Evolutionary conservation across 2,329 filamentous ascomycete species (phyloP).

Genomic region (Diplocarpon rosae): DNA sequence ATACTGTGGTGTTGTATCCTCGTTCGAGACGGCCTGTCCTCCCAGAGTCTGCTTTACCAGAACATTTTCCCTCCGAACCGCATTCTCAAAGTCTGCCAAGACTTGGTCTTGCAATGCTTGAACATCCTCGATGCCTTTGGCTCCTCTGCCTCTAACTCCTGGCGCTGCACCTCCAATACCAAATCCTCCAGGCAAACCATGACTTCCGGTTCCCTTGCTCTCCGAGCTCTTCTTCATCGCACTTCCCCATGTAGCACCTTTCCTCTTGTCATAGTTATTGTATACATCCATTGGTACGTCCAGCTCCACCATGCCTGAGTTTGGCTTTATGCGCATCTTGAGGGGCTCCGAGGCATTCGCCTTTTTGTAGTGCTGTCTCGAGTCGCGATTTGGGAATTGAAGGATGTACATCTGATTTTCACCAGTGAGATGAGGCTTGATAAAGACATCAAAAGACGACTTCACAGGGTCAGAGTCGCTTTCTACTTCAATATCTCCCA

Average conservation of each 20-base stretch:
- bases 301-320: constrained; percentile 76
- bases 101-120: constrained; percentile 32
- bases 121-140: constrained; percentile 34
- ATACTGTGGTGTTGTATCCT: constrained; percentile 53
- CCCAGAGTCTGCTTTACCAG: constrained; percentile 75
- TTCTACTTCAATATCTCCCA: constrained; percentile 10
- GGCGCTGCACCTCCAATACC: constrained; percentile 41
- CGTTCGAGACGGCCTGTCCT: constrained; percentile 61
- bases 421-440: constrained; percentile 59
- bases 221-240: constrained; percentile 48
- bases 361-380: constrained; percentile 46
- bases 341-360: constrained; percentile 45
- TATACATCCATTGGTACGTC: constrained; percentile 70
- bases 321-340: constrained; percentile 71
- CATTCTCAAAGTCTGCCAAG: constrained; percentile 50
- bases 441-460: constrained; percentile 71
- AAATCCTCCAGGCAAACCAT: constrained; percentile 64
- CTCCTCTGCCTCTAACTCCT: constrained; percentile 28
- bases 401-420: constrained; percentile 66
- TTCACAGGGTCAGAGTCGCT: constrained; percentile 55
- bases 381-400: constrained; percentile 74
- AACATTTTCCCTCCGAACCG: constrained; percentile 58
- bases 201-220: constrained; percentile 48
- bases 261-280: constrained; percentile 68
- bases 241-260: constrained; percentile 75